Percentiles rank a stretch among this genome's conserved stretches.
Evolutionary conservation across 345 rosid species (phyloP).

Genomic region (Linum tenue): DNA sequence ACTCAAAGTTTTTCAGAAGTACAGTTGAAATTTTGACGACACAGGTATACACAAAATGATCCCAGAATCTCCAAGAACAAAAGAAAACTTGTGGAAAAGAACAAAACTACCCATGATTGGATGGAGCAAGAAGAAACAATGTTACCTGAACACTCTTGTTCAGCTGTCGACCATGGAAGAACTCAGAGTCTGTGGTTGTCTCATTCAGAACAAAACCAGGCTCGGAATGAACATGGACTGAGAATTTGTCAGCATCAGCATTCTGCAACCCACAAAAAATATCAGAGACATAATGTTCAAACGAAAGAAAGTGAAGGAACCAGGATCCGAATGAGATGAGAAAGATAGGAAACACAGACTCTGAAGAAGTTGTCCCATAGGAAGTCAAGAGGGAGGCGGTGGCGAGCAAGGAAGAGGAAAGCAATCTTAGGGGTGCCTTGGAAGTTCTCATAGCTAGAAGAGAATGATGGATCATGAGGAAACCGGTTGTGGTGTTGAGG

Average conservation of each 20-base stretch:
- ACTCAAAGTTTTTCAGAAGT: no score
- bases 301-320: not conserved
- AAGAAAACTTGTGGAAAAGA: not conserved
- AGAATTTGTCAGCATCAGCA: constrained; percentile 51
- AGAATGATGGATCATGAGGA: not conserved
- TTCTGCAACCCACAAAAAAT: constrained; percentile 25
- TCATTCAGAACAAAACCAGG: constrained; percentile 79
- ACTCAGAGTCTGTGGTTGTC: constrained; percentile 51
- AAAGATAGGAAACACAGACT: constrained; percentile 9
- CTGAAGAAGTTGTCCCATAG: constrained; percentile 27
- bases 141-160: constrained; percentile 53
- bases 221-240: constrained; percentile 59
- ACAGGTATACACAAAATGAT: no score
- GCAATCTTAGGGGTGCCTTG: constrained; percentile 25
- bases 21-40: no score
- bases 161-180: constrained; percentile 70
- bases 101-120: not conserved
- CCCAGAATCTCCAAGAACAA: no score
- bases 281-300: not conserved
- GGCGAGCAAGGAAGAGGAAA: constrained; percentile 28
- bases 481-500: not conserved
- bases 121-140: no score
- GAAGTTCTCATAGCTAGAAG: not conserved
- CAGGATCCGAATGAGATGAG: not conserved
- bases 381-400: constrained; percentile 28